Evolutionary conservation across 805 yeast species (phyloP).

Genomic region (Yamadazyma endophytica): DNA sequence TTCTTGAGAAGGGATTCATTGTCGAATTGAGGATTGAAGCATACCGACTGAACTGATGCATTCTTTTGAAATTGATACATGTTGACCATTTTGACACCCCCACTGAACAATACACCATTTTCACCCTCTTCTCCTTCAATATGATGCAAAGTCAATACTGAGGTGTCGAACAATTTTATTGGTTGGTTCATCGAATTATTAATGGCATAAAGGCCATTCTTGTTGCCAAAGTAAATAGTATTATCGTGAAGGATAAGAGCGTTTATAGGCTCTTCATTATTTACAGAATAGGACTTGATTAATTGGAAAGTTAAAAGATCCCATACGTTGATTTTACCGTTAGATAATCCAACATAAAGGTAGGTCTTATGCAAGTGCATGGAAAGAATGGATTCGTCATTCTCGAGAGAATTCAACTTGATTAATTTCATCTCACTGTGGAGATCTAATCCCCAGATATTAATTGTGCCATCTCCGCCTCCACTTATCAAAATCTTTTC

Average conservation of each 20-base stretch:
- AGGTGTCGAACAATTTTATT: conserved; percentile 4
- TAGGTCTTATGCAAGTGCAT: conserved; percentile 62
- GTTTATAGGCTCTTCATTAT: conserved; percentile 8
- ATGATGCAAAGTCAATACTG: conserved; percentile 7
- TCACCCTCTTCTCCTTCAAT: conserved; percentile 1
- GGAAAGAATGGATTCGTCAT: conserved; percentile 69
- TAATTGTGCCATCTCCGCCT: conserved; percentile 90
- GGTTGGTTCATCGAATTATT: conserved; percentile 3
- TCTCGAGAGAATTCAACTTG: conserved; percentile 43
- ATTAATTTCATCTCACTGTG: conserved; percentile 9
- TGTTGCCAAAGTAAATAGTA: conserved; percentile 11
- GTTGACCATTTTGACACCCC: conserved; percentile 8
- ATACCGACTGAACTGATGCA: conserved; percentile 17
- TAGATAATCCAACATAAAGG: conserved; percentile 76
- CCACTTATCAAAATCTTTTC: conserved; percentile 40
- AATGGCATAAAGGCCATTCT: conserved; percentile 27
- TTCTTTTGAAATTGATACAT: conserved; percentile 1
- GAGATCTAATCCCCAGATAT: conserved; percentile 57
- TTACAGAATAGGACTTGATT: conserved; percentile 32
- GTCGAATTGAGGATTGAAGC: conserved; percentile 2
- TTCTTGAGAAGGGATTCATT: conserved; percentile 47
- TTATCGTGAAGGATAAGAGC: conserved; percentile 6
- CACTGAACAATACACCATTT: conserved; percentile 5
- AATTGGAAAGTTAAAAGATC: conserved; percentile 80
- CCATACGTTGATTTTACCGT: conserved; percentile 78